phyloP scores from a whole-genome alignment of 805 yeast species.

The Starmerella apis region DNA sequence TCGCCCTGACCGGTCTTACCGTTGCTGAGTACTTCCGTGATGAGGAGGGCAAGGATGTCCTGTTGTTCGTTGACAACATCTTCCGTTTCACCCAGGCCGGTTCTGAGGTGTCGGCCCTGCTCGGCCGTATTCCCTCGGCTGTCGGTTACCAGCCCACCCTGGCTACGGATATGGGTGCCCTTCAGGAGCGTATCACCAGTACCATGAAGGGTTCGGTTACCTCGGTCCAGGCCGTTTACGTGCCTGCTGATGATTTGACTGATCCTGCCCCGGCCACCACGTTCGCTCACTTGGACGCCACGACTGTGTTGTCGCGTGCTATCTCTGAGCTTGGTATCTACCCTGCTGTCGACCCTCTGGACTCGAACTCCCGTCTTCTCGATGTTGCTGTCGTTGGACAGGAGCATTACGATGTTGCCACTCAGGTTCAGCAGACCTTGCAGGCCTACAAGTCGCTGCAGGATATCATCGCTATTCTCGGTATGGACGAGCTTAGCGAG shows the following conservation, averaged over 20 bases:
- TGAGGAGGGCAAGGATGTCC: constrained; percentile 99
- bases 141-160: constrained; percentile 99
- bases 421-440: constrained; percentile 92
- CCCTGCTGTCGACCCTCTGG: constrained; percentile 99
- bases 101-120: constrained; percentile 98
- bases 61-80: constrained; percentile 98
- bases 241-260: constrained; percentile 99
- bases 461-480: constrained; percentile 99
- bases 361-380: constrained; percentile 96
- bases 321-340: constrained; percentile 99
- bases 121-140: constrained; percentile 99
- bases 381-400: constrained; percentile 96
- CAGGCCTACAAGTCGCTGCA: constrained; percentile 99
- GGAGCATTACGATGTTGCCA: constrained; percentile 95
- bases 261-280: constrained; percentile 99
- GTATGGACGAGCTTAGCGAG: constrained; percentile 99
- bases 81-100: constrained; percentile 99
- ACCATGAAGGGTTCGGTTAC: constrained; percentile 99
- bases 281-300: constrained; percentile 99
- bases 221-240: constrained; percentile 99
- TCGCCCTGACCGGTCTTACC: constrained; percentile 98
- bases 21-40: constrained; percentile 99
- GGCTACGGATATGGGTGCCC: constrained; percentile 99
- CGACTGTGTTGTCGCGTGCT: constrained; percentile 99
- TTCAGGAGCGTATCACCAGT: constrained; percentile 99